Base-by-base conservation (phyloP, 495 filamentous ascomycete species). In the Talaromyces borbonicus region DNA sequence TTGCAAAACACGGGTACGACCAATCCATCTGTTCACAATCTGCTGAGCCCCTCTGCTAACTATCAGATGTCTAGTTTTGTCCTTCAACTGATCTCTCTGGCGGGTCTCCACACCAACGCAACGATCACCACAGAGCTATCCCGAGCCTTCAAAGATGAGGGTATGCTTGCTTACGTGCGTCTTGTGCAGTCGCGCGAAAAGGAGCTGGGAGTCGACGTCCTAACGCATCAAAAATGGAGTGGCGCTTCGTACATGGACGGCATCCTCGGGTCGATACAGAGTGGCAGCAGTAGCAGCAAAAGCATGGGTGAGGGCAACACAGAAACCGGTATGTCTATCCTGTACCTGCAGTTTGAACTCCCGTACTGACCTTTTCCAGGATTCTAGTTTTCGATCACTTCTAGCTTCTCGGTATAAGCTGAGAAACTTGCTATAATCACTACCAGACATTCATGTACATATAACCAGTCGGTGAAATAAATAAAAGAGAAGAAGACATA, bases 161-260 rank as follows among this genome's bases (percentile, higher is more conserved):
- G 92, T 15, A 98, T 98, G 92, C 68, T 85, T 40, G 92, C 92
- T 5, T 98, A 98, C 60, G 92, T 98, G 5, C 81, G 93, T 25
- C 64, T 95, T 4, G 78, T 98, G 29, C 92, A 98, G 59, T 65
- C 74, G 29, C 74, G 82, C 40, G 92, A 98, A 72, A 95, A 95
- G 69, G 90, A 95, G 48, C 61, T 92, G 5, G 89, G 87, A 11
- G 87, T 88, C 16, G 92, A 98, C 58, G 92, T 98, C 12, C 71
- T 98, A 47, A 98, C 90, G 25, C 92, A 98, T 62, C 92, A 98
- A 72, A 95, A 93, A 56, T 98, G 92, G 90, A 95, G 88, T 55
- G 92, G 92, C 8, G 92, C 92, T 0, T 71, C 69, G 14, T 95
- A 95, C 58, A 81, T 97, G 48, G 92, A 98, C 67, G 90, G 88